Evolutionary conservation across 2,329 filamentous ascomycete genomes (phyloP).

Genomic region (Parasarocladium wereldwijsianum): DNA sequence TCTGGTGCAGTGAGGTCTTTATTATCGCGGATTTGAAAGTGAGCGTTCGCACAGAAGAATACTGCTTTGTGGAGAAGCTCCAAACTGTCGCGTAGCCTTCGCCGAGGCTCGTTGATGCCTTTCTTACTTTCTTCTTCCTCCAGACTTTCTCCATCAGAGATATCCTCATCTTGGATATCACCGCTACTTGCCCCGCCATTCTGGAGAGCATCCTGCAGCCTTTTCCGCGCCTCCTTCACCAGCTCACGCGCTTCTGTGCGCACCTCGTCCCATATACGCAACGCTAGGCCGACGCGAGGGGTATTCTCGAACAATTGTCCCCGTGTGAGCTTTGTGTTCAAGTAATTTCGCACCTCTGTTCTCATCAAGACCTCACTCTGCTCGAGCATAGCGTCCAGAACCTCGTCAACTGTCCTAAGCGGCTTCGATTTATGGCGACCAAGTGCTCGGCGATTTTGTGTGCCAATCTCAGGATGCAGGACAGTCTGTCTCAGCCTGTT

Average conservation of each 20-base stretch:
- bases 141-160: conserved; percentile 19
- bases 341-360: conserved; percentile 51
- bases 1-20: conserved; percentile 46
- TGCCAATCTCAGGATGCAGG: conserved; percentile 71
- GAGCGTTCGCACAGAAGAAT: conserved; percentile 75
- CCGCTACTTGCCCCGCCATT: no score
- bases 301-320: conserved; percentile 73
- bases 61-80: conserved; percentile 69
- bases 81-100: conserved; percentile 53
- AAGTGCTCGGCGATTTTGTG: conserved; percentile 46
- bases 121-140: conserved; percentile 17
- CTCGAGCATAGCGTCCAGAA: conserved; percentile 83
- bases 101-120: conserved; percentile 42
- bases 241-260: conserved; percentile 31
- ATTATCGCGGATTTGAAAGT: conserved; percentile 70
- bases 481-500: conserved; percentile 67
- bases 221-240: conserved; percentile 49
- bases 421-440: conserved; percentile 49
- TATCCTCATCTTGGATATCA: conserved; percentile 19
- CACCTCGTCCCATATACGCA: conserved; percentile 53
- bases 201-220: conserved; percentile 37
- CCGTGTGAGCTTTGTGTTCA: conserved; percentile 48
- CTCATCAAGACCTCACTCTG: conserved; percentile 57
- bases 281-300: conserved; percentile 49
- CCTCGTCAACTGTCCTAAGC: conserved; percentile 70